Conservation (phyloP, 257 asterid genomes). For the Nicotiana attenuata region DNA sequence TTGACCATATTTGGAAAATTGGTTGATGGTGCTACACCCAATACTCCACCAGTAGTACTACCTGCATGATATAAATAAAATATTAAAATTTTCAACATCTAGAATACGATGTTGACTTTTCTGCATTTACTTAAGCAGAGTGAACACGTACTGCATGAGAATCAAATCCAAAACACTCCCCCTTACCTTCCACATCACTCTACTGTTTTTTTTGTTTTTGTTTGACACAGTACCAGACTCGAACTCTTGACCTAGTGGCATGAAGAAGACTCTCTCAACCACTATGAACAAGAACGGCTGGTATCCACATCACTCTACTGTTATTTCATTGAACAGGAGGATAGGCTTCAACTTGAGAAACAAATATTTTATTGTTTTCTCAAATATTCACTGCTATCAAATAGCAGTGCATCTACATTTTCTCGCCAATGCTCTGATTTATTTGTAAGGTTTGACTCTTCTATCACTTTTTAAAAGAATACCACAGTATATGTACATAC, state of each 20-base stretch:
- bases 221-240: too few relatives aligned
- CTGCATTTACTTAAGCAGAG: background rate
- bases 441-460: background rate
- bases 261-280: too few relatives aligned
- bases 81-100: constrained; percentile 9
- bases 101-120: background rate
- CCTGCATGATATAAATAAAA: constrained; percentile 42
- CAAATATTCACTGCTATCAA: background rate
- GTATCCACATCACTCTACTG: background rate
- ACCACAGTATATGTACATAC: too few relatives aligned
- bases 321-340: background rate
- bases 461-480: too few relatives aligned
- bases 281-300: too few relatives aligned
- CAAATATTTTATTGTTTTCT: background rate
- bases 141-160: background rate
- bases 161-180: background rate
- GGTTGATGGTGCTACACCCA: constrained; percentile 67
- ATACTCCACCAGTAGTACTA: constrained; percentile 75
- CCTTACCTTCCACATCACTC: background rate
- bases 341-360: background rate
- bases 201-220: background rate
- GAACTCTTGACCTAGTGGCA: too few relatives aligned
- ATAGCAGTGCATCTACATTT: background rate
- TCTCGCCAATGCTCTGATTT: background rate
- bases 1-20: constrained; percentile 75